phyloP scores from a whole-genome alignment of 345 rosid genomes.

The Populus davidiana region DNA sequence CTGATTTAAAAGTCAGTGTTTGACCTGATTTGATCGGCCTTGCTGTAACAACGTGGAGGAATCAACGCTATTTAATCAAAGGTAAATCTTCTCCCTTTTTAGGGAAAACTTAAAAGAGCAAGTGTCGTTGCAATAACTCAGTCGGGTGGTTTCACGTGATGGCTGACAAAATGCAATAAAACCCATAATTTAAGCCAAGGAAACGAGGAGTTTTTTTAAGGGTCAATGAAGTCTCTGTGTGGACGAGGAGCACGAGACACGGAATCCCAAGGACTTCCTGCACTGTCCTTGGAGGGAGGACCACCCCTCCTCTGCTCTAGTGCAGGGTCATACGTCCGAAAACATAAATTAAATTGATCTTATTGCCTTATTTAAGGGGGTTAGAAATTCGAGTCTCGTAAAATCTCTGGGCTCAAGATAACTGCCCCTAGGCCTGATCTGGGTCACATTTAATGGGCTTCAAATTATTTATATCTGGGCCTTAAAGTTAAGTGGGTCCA shows the following conservation, averaged over 20 bases:
- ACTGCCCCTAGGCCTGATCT: not conserved
- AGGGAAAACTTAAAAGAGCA: not conserved
- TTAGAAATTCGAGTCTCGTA: not conserved
- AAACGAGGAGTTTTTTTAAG: not conserved
- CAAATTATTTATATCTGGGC: not conserved
- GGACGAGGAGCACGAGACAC: conserved; percentile 17
- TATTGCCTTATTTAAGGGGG: no score
- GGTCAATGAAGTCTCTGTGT: not conserved
- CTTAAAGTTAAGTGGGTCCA: not conserved
- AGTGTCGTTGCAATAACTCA: not conserved
- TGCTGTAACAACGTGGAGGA: not conserved
- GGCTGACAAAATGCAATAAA: not conserved
- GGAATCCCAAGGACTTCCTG: conserved; percentile 13
- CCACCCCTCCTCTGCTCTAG: not conserved
- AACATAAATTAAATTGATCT: not conserved
- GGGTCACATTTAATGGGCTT: not conserved
- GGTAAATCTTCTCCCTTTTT: no score
- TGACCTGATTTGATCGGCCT: not conserved
- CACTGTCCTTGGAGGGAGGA: not conserved
- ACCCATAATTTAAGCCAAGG: no score
- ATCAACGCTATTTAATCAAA: not conserved
- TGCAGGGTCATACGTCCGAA: not conserved
- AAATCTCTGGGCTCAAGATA: not conserved
- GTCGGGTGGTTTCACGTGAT: not conserved
- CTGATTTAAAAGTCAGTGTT: not conserved